Evolutionary conservation across 2,329 filamentous ascomycete genomes (phyloP).

Genomic region (Phialophora expanda): DNA sequence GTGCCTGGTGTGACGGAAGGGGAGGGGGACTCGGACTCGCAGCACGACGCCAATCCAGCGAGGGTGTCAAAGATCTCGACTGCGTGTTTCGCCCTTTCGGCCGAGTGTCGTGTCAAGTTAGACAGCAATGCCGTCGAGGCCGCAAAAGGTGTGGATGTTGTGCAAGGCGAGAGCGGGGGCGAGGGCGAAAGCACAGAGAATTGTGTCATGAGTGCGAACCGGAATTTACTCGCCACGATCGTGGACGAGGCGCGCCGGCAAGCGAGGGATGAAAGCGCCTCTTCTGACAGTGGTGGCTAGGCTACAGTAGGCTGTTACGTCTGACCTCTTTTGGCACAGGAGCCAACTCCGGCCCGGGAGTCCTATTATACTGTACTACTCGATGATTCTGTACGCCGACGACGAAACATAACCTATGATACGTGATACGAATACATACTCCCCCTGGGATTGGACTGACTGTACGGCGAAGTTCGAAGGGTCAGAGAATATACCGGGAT

Average conservation of each 20-base stretch:
- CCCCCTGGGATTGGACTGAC: too few relatives aligned
- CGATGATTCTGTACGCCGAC: neutral
- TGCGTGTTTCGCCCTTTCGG: neutral
- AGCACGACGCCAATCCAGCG: neutral
- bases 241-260: neutral
- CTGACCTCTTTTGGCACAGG: neutral
- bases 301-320: neutral
- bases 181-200: neutral
- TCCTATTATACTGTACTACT: neutral
- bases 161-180: too few relatives aligned
- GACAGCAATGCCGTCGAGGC: neutral
- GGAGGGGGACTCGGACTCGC: neutral
- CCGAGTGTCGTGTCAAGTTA: neutral
- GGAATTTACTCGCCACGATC: neutral
- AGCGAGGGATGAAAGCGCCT: neutral
- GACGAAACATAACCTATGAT: neutral
- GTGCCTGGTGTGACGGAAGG: neutral
- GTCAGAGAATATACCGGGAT: too few relatives aligned
- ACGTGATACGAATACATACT: neutral
- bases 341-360: neutral
- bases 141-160: neutral
- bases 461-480: too few relatives aligned
- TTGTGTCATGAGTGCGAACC: neutral
- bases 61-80: neutral
- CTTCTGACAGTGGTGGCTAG: neutral